These are phyloP conservation scores for Diversispora eburnea DNA, from an alignment of 192 early-diverging fungal genomes.

Conservation along the genomic window DNA sequence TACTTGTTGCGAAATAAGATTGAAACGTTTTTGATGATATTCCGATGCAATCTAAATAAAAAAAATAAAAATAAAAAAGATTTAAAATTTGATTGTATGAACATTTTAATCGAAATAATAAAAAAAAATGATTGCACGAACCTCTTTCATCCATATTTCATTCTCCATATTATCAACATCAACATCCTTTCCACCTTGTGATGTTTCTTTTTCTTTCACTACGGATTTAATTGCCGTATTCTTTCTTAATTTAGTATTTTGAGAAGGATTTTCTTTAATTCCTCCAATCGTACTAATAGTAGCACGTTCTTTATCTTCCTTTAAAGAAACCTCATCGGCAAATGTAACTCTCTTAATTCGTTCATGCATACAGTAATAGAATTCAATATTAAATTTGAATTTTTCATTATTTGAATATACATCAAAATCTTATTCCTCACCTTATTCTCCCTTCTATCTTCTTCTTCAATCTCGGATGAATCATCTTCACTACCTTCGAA, in stretches of 20 bases:
- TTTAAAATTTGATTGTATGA: not conserved
- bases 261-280: not conserved
- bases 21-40: slow-evolving; percentile 16
- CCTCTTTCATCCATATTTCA: slow-evolving; percentile 22
- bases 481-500: slow-evolving; percentile 45
- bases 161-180: slow-evolving; percentile 12
- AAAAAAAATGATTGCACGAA: not conserved
- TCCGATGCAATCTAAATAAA: slow-evolving; percentile 7
- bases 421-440: slow-evolving; percentile 41
- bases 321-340: slow-evolving; percentile 34
- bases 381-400: not conserved
- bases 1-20: slow-evolving; percentile 12
- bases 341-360: slow-evolving; percentile 32
- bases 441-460: slow-evolving; percentile 36
- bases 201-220: not conserved
- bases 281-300: slow-evolving; percentile 22
- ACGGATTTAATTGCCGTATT: not conserved
- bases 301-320: slow-evolving; percentile 32
- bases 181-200: not conserved
- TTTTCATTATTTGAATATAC: slow-evolving; percentile 32
- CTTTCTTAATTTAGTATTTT: not conserved
- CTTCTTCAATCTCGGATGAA: slow-evolving; percentile 36
- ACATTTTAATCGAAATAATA: not conserved
- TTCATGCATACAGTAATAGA: not conserved
- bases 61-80: not conserved